Conservation (phyloP, 176 grass and related monocot species). For the Saccharum spontaneum region DNA sequence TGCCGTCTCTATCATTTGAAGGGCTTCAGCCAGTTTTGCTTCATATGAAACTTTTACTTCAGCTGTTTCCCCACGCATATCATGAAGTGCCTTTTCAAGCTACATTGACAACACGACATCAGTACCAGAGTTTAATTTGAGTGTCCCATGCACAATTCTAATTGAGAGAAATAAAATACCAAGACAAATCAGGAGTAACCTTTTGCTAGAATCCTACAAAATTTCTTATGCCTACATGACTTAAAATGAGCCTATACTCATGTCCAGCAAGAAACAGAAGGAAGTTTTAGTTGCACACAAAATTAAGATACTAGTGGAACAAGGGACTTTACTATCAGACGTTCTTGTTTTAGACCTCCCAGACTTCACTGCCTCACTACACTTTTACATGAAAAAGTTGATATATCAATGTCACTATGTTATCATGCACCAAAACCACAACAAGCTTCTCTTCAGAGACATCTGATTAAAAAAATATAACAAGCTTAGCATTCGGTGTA, state of each 20-base stretch:
- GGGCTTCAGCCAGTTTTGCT: conserved; percentile 59
- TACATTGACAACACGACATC: conserved; percentile 41
- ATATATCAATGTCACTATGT: background rate
- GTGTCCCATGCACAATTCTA: background rate
- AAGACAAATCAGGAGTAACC: background rate
- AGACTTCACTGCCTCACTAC: background rate
- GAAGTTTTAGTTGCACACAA: background rate
- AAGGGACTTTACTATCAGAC: background rate
- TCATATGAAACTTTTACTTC: conserved; percentile 87
- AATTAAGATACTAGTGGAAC: background rate
- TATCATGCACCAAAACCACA: background rate
- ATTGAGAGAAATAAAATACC: background rate
- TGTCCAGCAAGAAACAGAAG: background rate
- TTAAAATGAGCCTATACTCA: background rate
- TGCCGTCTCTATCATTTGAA: conserved; percentile 55
- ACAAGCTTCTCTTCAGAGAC: background rate
- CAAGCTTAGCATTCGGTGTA: background rate
- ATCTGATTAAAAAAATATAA: background rate
- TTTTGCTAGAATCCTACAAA: background rate
- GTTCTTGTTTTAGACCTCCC: background rate
- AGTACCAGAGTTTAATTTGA: conserved; percentile 15
- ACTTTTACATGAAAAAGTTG: background rate
- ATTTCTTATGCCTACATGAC: background rate
- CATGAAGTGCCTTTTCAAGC: conserved; percentile 90
- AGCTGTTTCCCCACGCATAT: conserved; percentile 71